Conservation (phyloP, 371 early-diverging fungal species). For the Parasitella parasitica region DNA sequence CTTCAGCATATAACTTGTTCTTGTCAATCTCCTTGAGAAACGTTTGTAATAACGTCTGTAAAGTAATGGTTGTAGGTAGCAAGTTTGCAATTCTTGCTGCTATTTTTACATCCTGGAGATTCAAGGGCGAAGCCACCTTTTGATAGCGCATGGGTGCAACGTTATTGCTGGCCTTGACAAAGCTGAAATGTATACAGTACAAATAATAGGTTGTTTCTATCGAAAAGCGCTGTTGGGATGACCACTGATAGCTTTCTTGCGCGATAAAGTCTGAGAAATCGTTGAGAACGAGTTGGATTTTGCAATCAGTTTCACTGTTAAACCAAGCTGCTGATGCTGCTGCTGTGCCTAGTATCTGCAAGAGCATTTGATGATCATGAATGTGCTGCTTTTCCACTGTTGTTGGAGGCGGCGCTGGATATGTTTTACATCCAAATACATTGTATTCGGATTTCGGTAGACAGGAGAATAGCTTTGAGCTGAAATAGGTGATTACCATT, state of each 20-base stretch:
- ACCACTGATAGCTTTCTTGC: constrained; percentile 40
- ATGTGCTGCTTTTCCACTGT: background rate
- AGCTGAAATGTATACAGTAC: constrained; percentile 27
- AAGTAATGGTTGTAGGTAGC: background rate
- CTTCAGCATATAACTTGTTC: background rate
- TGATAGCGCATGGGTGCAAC: background rate
- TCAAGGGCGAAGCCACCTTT: background rate
- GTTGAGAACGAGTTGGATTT: constrained; percentile 8
- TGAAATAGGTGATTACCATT: constrained; percentile 22
- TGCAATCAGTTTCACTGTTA: background rate
- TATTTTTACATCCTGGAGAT: background rate
- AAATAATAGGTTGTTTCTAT: constrained; percentile 26
- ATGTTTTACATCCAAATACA: constrained; percentile 14
- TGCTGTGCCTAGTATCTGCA: background rate
- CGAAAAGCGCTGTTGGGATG: constrained; percentile 18
- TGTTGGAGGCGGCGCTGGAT: background rate
- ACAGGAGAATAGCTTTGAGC: constrained; percentile 17
- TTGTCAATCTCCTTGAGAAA: background rate
- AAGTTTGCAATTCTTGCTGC: background rate
- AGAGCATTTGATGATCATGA: background rate
- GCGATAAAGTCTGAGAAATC: constrained; percentile 45
- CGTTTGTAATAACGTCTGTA: background rate
- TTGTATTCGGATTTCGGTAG: constrained; percentile 29
- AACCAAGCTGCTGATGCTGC: background rate
- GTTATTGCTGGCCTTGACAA: constrained; percentile 9